These are phyloP conservation scores for Maudiozyma serrabonitensis DNA, from an alignment of 805 yeast genomes.

Conservation along the genomic window DNA sequence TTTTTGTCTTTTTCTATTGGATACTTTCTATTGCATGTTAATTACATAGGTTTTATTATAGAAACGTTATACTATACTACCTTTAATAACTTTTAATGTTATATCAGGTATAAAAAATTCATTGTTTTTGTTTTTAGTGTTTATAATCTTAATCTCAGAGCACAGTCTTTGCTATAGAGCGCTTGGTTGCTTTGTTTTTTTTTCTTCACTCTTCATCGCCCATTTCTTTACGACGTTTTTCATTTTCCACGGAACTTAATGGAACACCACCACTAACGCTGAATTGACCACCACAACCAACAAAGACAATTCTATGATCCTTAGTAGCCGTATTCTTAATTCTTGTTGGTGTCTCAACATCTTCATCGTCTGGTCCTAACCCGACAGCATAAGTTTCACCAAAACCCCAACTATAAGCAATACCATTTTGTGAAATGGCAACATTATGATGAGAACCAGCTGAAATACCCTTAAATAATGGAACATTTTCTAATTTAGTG, in stretches of 20 bases:
- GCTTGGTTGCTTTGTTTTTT: no score
- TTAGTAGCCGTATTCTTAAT: constrained; percentile 91
- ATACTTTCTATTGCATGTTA: no score
- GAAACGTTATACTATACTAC: no score
- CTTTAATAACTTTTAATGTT: no score
- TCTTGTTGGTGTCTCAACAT: constrained; percentile 79
- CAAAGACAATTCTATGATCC: constrained; percentile 53
- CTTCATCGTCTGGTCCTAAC: constrained; percentile 79
- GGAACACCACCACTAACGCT: constrained; percentile 73
- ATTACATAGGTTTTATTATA: no score
- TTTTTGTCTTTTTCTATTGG: no score
- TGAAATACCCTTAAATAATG: constrained; percentile 51
- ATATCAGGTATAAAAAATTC: no score
- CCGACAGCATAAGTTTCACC: constrained; percentile 97
- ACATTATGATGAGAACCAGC: constrained; percentile 90
- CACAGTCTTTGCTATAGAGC: no score
- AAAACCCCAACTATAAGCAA: constrained; percentile 93
- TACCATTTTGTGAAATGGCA: constrained; percentile 76
- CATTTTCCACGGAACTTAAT: constrained; percentile 21
- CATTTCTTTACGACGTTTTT: constrained; percentile 38
- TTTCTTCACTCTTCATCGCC: constrained; percentile 33
- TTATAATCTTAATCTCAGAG: no score
- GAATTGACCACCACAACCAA: constrained; percentile 97
- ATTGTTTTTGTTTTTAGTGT: no score
- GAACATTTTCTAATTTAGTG: constrained; percentile 50